Evolutionary conservation across 2,329 filamentous ascomycete genomes (phyloP).

Genomic region (Parastagonospora nodorum): DNA sequence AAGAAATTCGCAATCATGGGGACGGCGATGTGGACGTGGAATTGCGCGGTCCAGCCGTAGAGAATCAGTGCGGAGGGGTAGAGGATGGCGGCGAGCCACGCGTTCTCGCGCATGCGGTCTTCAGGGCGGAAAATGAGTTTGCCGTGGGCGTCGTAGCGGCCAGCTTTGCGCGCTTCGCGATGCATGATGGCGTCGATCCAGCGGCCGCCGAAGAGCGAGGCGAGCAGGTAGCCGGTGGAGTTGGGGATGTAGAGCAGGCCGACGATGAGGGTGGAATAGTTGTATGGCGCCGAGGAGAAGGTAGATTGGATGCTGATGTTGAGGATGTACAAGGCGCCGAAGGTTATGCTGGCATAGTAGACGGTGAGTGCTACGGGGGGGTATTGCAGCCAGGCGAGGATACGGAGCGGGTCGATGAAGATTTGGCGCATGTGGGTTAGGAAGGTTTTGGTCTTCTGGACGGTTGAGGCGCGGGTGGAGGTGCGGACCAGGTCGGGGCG

Average conservation of each 20-base stretch:
- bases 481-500: slow-evolving; percentile 28
- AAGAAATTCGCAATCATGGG: slow-evolving; percentile 49
- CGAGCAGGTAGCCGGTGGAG: slow-evolving; percentile 43
- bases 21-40: slow-evolving; percentile 39
- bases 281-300: slow-evolving; percentile 41
- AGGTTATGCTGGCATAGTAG: slow-evolving; percentile 48
- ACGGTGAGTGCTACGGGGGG: slow-evolving; percentile 47
- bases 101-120: slow-evolving; percentile 50
- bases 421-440: slow-evolving; percentile 38
- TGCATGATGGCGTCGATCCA: slow-evolving; percentile 50
- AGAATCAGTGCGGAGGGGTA: slow-evolving; percentile 45
- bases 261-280: slow-evolving; percentile 42
- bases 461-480: slow-evolving; percentile 42
- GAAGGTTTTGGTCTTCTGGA: slow-evolving; percentile 36
- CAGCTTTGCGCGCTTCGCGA: slow-evolving; percentile 45
- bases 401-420: slow-evolving; percentile 47
- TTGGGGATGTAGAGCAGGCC: slow-evolving; percentile 48
- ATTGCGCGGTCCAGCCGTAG: slow-evolving; percentile 45
- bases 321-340: slow-evolving; percentile 47
- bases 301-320: slow-evolving; percentile 47
- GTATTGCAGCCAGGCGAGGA: slow-evolving; percentile 46
- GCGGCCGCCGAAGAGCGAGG: slow-evolving; percentile 43
- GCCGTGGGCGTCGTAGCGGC: slow-evolving; percentile 42
- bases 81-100: slow-evolving; percentile 43
- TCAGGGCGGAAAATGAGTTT: slow-evolving; percentile 43